Conservation (phyloP, 2,329 filamentous ascomycete genomes). For the Botrytis porri region DNA sequence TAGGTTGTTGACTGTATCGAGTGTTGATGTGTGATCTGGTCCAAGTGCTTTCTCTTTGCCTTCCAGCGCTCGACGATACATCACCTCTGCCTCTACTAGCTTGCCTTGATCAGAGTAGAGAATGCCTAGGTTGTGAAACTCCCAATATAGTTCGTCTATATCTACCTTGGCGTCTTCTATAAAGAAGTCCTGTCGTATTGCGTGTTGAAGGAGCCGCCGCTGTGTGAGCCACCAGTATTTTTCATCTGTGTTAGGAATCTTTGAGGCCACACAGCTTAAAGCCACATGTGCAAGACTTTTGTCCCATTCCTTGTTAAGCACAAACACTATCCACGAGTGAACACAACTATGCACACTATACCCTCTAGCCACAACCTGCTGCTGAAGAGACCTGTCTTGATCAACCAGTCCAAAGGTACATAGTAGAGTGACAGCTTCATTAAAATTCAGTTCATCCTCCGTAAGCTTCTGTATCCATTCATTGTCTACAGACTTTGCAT, state of each 20-base stretch:
- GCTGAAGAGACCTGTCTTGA: slow-evolving; percentile 18
- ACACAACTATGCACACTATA: slow-evolving; percentile 27
- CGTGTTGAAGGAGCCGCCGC: slow-evolving; percentile 28
- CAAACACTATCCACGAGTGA: slow-evolving; percentile 20
- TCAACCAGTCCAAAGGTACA: slow-evolving; percentile 23
- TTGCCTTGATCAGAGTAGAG: slow-evolving; percentile 14
- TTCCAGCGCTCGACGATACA: slow-evolving; percentile 20
- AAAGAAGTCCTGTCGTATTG: slow-evolving; percentile 4
- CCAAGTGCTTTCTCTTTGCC: slow-evolving; percentile 15
- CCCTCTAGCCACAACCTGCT: slow-evolving; percentile 17
- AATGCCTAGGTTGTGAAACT: slow-evolving; percentile 6
- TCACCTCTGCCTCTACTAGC: slow-evolving; percentile 23
- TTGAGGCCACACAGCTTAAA: slow-evolving; percentile 17
- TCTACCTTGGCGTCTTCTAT: slow-evolving; percentile 22
- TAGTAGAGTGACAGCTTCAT: slow-evolving; percentile 21
- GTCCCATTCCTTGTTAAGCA: slow-evolving; percentile 24
- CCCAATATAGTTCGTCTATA: slow-evolving; percentile 16
- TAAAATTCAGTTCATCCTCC: slow-evolving; percentile 21
- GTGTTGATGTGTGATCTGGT: neutral
- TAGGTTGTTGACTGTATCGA: slow-evolving; percentile 18
- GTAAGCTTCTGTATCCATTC: slow-evolving; percentile 23
- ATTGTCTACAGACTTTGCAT: slow-evolving; percentile 23
- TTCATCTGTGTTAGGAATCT: slow-evolving; percentile 19
- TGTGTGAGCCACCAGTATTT: slow-evolving; percentile 25
- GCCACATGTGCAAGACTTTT: slow-evolving; percentile 17